phyloP scores from a whole-genome alignment of 23 red algal species.

The Gracilariopsis chorda region DNA sequence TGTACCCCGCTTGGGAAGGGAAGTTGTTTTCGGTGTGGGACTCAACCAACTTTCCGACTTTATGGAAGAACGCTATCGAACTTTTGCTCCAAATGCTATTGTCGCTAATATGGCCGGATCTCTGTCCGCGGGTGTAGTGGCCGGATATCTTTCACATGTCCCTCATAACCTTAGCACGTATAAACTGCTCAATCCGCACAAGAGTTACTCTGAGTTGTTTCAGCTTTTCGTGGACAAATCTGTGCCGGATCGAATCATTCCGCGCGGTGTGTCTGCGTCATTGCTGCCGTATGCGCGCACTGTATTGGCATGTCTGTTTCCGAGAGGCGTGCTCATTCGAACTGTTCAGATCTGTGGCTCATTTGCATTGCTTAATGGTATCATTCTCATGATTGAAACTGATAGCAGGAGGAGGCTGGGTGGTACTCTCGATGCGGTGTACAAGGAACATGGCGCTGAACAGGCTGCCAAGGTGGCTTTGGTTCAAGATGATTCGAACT shows the following conservation, averaged over 20 bases:
- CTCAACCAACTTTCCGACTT: constrained; percentile 78
- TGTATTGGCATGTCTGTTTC: constrained; percentile 52
- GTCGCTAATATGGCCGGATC: constrained; percentile 53
- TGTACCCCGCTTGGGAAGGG: constrained; percentile 49
- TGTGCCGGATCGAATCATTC: constrained; percentile 25
- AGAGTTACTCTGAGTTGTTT: constrained; percentile 59
- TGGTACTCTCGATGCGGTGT: neutral
- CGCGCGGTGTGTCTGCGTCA: neutral
- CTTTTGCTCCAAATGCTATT: constrained; percentile 12
- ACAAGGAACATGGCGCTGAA: neutral
- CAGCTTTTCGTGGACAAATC: constrained; percentile 61
- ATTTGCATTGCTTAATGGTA: constrained; percentile 80
- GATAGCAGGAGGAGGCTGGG: constrained; percentile 9
- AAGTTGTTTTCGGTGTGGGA: constrained; percentile 76
- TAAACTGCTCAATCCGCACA: constrained; percentile 55
- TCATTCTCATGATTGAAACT: constrained; percentile 29
- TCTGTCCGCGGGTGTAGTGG: constrained; percentile 56
- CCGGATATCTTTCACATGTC: constrained; percentile 73
- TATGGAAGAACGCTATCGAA: constrained; percentile 65
- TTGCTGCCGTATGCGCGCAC: neutral
- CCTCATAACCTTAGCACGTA: constrained; percentile 79
- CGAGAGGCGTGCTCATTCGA: constrained; percentile 55
- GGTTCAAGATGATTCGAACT: too few relatives aligned
- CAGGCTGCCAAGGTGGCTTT: neutral
- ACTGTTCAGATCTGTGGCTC: constrained; percentile 74